Conservation (phyloP, 2,329 filamentous ascomycete genomes). For the Xenoacremonium recifei region DNA sequence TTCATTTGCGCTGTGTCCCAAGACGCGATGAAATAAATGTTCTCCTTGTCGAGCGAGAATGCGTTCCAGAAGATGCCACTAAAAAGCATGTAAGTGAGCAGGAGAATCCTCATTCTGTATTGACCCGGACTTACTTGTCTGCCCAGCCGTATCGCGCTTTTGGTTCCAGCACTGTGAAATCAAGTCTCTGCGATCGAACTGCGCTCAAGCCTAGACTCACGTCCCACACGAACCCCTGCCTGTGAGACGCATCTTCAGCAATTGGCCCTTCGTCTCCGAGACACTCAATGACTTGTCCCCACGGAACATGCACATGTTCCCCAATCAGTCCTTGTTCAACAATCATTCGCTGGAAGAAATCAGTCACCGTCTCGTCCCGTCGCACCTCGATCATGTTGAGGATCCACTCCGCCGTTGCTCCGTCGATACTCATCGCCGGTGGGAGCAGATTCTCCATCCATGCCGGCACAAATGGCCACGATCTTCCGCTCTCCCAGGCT, state of each 20-base stretch:
- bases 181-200: constrained; percentile 11
- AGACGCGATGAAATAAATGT: constrained; percentile 35
- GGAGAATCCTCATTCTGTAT: too few species aligned
- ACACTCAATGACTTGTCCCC: constrained; percentile 29
- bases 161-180: constrained; percentile 26
- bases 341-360: constrained; percentile 27
- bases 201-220: constrained; percentile 30
- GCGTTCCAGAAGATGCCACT: constrained; percentile 40
- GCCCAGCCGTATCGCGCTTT: constrained; percentile 36
- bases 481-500: constrained; percentile 33
- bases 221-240: constrained; percentile 40
- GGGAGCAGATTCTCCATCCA: constrained; percentile 35
- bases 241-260: constrained; percentile 32
- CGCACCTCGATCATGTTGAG: constrained; percentile 32
- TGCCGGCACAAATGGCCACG: constrained; percentile 36
- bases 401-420: constrained; percentile 35
- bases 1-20: constrained; percentile 42
- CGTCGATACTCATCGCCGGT: constrained; percentile 36
- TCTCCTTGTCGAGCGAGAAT: constrained; percentile 32
- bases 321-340: constrained; percentile 23
- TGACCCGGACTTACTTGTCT: constrained; percentile 37
- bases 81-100: too few species aligned
- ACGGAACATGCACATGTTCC: constrained; percentile 32
- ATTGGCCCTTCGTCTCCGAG: constrained; percentile 32
- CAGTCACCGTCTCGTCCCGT: constrained; percentile 22